Percentiles rank a stretch among this genome's conserved stretches.
These are phyloP conservation scores for Orbilia oligospora DNA, from an alignment of 2,329 filamentous ascomycete species.

Conservation along the genomic window DNA sequence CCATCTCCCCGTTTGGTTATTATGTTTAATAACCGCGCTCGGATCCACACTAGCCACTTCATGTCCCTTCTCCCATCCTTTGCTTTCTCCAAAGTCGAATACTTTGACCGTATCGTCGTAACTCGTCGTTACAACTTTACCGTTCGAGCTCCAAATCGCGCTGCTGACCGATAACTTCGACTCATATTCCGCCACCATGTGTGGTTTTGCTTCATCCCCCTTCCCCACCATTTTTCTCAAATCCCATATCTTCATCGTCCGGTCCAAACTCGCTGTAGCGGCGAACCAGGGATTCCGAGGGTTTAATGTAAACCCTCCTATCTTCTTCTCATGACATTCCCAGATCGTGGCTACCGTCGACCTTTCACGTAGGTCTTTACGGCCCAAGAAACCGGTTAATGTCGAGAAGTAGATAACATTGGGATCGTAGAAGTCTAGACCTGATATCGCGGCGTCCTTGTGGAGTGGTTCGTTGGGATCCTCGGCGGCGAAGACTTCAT, in stretches of 20 bases:
- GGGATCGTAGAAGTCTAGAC: constrained; percentile 84
- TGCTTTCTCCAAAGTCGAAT: constrained; percentile 74
- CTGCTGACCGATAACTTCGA: constrained; percentile 90
- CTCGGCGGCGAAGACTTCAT: constrained; percentile 83
- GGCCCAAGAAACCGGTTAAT: constrained; percentile 82
- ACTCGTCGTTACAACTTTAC: constrained; percentile 89
- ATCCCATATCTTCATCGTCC: constrained; percentile 93
- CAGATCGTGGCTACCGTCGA: constrained; percentile 76
- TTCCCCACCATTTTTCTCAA: constrained; percentile 80
- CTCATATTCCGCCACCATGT: constrained; percentile 83
- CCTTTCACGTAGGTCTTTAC: constrained; percentile 80
- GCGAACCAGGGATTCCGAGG: constrained; percentile 84
- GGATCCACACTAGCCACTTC: constrained; percentile 79
- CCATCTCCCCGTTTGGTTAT: constrained; percentile 96
- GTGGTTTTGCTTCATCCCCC: constrained; percentile 73
- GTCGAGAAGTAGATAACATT: constrained; percentile 89
- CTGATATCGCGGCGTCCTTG: constrained; percentile 79
- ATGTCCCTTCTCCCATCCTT: constrained; percentile 74
- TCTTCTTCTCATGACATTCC: constrained; percentile 89
- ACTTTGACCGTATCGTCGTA: constrained; percentile 98
- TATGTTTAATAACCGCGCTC: constrained; percentile 79
- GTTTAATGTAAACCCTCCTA: constrained; percentile 90
- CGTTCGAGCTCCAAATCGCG: constrained; percentile 87
- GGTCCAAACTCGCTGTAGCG: constrained; percentile 87
- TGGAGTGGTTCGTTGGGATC: constrained; percentile 68